phyloP scores from a whole-genome alignment of 1,284 basidiomycete genomes.

The Inonotus hispidus region DNA sequence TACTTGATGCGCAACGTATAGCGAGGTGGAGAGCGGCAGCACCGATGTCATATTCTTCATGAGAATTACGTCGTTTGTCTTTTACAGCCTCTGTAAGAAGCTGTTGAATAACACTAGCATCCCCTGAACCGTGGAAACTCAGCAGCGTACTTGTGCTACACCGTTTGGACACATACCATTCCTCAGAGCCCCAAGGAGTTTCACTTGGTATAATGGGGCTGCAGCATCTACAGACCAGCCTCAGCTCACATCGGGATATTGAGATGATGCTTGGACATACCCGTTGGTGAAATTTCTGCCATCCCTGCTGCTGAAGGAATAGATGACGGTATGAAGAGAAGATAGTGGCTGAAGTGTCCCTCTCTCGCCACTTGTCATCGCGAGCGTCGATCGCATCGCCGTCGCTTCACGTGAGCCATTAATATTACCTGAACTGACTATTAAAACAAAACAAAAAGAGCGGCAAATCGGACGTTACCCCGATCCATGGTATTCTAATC shows the following conservation, averaged over 20 bases:
- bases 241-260: background rate
- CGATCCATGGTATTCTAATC: too few relatives aligned
- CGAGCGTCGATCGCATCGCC: background rate
- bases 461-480: too few relatives aligned
- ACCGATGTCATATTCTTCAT: slow-evolving; percentile 49
- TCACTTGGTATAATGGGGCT: slow-evolving; percentile 75
- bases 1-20: slow-evolving; percentile 78
- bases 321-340: background rate
- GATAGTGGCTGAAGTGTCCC: background rate
- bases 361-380: background rate
- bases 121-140: slow-evolving; percentile 40
- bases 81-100: slow-evolving; percentile 75
- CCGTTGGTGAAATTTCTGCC: background rate
- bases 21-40: slow-evolving; percentile 82
- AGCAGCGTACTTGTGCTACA: background rate
- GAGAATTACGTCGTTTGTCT: slow-evolving; percentile 47
- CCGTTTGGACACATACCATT: slow-evolving; percentile 33
- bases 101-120: slow-evolving; percentile 75
- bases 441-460: too few relatives aligned
- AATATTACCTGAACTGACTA: too few relatives aligned
- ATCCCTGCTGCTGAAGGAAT: background rate
- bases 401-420: background rate
- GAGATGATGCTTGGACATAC: background rate
- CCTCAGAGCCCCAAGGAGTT: slow-evolving; percentile 74
- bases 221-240: slow-evolving; percentile 6